Evolutionary conservation across 1,284 basidiomycete species (phyloP).

Genomic region (Takashimella koratensis): DNA sequence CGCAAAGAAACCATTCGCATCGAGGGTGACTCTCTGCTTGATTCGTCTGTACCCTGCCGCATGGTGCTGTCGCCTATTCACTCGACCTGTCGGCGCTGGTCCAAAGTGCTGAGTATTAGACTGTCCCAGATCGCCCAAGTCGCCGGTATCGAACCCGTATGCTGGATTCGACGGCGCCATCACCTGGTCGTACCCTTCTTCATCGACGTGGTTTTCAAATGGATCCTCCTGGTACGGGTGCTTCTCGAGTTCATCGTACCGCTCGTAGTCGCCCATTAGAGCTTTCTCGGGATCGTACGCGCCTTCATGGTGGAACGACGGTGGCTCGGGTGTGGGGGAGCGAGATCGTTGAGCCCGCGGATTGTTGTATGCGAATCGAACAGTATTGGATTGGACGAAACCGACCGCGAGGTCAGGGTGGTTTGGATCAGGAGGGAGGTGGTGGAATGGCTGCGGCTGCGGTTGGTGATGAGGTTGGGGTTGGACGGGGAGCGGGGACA

Average conservation of each 20-base stretch:
- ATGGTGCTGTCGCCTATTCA: slow-evolving; percentile 65
- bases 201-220: too few relatives aligned
- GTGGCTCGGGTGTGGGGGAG: not conserved
- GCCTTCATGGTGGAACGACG: not conserved
- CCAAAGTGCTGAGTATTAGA: slow-evolving; percentile 71
- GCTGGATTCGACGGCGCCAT: too few relatives aligned
- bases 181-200: not conserved
- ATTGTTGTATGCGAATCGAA: slow-evolving; percentile 22
- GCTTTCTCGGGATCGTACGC: not conserved
- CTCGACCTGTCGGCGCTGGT: slow-evolving; percentile 73
- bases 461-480: not conserved
- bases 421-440: slow-evolving; percentile 40
- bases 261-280: not conserved
- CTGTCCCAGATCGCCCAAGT: not conserved
- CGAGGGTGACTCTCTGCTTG: slow-evolving; percentile 50
- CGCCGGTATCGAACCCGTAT: not conserved
- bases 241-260: not conserved
- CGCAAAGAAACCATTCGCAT: slow-evolving; percentile 74
- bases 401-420: slow-evolving; percentile 39
- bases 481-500: not conserved
- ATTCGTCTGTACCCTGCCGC: slow-evolving; percentile 42
- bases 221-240: not conserved
- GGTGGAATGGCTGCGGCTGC: slow-evolving; percentile 34
- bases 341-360: not conserved
- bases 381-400: slow-evolving; percentile 28